Evolutionary conservation across 441 rosid species (phyloP), one percentile per base, ranked within the genome.

Genomic region (Hypseocharis bilobata): DNA sequence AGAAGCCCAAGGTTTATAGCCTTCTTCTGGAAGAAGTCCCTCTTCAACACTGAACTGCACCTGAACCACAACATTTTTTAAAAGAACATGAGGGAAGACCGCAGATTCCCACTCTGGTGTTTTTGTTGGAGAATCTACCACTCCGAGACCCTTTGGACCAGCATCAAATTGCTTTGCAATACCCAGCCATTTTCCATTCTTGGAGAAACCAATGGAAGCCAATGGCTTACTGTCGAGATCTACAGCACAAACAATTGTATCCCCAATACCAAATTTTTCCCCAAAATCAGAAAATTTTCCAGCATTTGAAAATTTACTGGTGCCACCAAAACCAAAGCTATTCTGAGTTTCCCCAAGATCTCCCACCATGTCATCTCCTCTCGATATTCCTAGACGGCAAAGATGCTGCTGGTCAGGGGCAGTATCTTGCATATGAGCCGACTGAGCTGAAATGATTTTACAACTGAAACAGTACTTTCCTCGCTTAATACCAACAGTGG

Each of bases 241-340:
- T 25, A 77, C 64, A 14, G 76, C 75, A 47, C 81, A 76, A 29
- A 72, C 26, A 51, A 76, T 67, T 36, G 64, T 58, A 54, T 76
- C 73, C 36, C 81, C 83, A 57, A 61, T 22, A 4, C 71, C 75
- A 64, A 69, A 74, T 49, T 70, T 72, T 59, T 66, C 81, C 55
- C 83, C 70, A 29, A 64, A 77, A 63, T 63, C 58, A 16, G 22
- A 61, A 71, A 69, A 76, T 10, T 56, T 51, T 16, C 72, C 69
- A 36, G 34, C 60, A 61, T 20, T 36, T 38, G 75, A 80, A 66
- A 80, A 42, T 16, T 77, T 77, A 27, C 75, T 77, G 0, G 75
- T 77, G 29, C 83, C 83, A n/a, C 77, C 79, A 69, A 58, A 61
- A 25, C 77, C 79, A 74, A 69, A 77, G 70, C 79, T 13, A 58